A percentile compares a stretch with the other conserved stretches of the same genome.
phyloP scores from a whole-genome alignment of 139 green algal genomes.

The Zygnema circumcarinatum region DNA sequence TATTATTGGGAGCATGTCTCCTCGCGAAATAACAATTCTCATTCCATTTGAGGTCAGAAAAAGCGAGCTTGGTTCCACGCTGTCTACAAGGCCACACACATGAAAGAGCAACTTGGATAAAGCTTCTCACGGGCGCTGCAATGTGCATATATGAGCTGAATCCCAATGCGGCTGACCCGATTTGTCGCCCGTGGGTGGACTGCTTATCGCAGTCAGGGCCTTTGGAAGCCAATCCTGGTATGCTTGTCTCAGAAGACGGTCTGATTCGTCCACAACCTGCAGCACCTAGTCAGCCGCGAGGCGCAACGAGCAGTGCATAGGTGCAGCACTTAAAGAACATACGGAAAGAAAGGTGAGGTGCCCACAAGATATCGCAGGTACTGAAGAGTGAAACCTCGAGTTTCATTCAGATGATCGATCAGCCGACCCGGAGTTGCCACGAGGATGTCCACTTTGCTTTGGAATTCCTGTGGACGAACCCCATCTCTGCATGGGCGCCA shows the following conservation, averaged over 20 bases:
- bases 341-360: neutral
- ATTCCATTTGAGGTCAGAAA: too few species aligned
- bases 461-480: slow-evolving; percentile 9
- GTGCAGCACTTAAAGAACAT: neutral
- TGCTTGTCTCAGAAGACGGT: slow-evolving; percentile 88
- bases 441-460: slow-evolving; percentile 75
- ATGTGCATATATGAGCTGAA: too few species aligned
- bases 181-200: too few species aligned
- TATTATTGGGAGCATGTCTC: too few species aligned
- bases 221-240: slow-evolving; percentile 91
- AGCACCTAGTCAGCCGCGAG: neutral
- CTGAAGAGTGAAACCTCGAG: slow-evolving; percentile 69
- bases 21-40: too few species aligned
- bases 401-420: slow-evolving; percentile 92
- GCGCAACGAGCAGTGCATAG: neutral
- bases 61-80: too few species aligned
- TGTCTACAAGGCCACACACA: too few species aligned
- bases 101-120: too few species aligned
- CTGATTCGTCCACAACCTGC: slow-evolving; percentile 87
- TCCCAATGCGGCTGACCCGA: too few species aligned
- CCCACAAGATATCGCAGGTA: slow-evolving; percentile 83
- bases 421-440: slow-evolving; percentile 88
- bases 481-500: slow-evolving; percentile 26
- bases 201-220: slow-evolving; percentile 61
- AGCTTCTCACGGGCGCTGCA: too few species aligned